Base-by-base conservation (phyloP, 441 rosid genomes). In the Adansonia madagascariensis region DNA sequence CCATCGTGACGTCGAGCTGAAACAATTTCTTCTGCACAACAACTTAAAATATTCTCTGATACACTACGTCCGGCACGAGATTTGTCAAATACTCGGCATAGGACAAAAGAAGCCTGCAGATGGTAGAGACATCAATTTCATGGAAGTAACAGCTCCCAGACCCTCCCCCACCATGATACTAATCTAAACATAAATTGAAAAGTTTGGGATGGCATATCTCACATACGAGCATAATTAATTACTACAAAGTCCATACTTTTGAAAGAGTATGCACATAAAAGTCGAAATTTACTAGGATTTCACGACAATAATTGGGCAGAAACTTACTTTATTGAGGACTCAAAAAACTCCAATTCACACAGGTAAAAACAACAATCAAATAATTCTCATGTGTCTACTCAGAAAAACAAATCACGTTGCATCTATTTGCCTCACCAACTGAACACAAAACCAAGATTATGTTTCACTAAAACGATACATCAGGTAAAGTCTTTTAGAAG, bases 51-150 rank as follows among this genome's bases (percentile, higher is more conserved):
- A 79, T 83, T 85, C 56, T 81, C 83, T 0, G 86, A 83, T 27
- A 55, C 1, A 61, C 83, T 70, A 72, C 78, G 84, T 71, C 77
- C 82, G 43, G 50, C 71, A 31, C 14, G 75, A 73, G 87, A 77
- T 75, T 86, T 85, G 57, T 68, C 71, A 79, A 80, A 87, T 31
- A 89, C 80, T 69, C 91, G 88, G 71, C 91, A 91, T 4, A 85
- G 78, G 1, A 85, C 90, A 80, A 86, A 91, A 71, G 88, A 71
- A 62, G 86, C 86, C 95, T 89, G 84, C 85, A 81, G 18, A 65
- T 3, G 20, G 18, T 43, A 46, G 41, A 82, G 31, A 57, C 20
- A 53, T 53, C n/a, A 69, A 15, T 70, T 10, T 46, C 59, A n/a
- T 56, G 10, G 53, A 39, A 57, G 60, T 31, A 49, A 73, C 18